A percentile compares a stretch with the other conserved stretches of the same genome.
Evolutionary conservation across 2,329 filamentous ascomycete genomes (phyloP).

Genomic region (Aspergillus sergii): DNA sequence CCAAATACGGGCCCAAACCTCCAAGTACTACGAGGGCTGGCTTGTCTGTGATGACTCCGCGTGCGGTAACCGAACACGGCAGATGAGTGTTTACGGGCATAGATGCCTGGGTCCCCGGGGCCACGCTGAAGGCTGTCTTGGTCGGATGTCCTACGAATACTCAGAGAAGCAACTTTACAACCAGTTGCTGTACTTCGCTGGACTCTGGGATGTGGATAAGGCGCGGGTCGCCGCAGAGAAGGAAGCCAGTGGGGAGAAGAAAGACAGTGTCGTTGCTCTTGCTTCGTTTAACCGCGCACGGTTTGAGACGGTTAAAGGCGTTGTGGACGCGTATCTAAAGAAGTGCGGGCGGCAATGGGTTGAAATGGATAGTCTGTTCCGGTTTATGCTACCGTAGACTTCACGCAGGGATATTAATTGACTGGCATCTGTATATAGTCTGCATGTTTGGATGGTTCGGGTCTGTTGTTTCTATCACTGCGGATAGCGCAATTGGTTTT

Average conservation of each 20-base stretch:
- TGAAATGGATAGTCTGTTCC: conserved; percentile 86
- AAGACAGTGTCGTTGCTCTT: conserved; percentile 68
- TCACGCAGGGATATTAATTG: conserved; percentile 21
- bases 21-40: conserved; percentile 90
- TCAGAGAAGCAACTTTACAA: conserved; percentile 91
- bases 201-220: conserved; percentile 87
- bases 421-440: conserved; percentile 29
- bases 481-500: conserved; percentile 13
- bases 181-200: conserved; percentile 84
- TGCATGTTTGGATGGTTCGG: conserved; percentile 4
- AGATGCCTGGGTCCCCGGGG: conserved; percentile 87
- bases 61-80: conserved; percentile 83
- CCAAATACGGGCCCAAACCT: conserved; percentile 75
- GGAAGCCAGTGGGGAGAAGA: conserved; percentile 55
- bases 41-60: conserved; percentile 86
- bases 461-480: conserved; percentile 11
- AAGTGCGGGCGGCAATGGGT: conserved; percentile 93
- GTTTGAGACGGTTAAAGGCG: conserved; percentile 74
- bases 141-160: conserved; percentile 86
- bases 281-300: conserved; percentile 80
- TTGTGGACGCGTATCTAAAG: conserved; percentile 81
- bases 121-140: conserved; percentile 79
- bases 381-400: conserved; percentile 52
- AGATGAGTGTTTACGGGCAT: conserved; percentile 90
- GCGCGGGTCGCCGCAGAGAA: conserved; percentile 60